Percentiles rank a stretch among this genome's conserved stretches.
phyloP scores from a whole-genome alignment of 2,329 filamentous ascomycete species.

The Alternaria dauci region DNA sequence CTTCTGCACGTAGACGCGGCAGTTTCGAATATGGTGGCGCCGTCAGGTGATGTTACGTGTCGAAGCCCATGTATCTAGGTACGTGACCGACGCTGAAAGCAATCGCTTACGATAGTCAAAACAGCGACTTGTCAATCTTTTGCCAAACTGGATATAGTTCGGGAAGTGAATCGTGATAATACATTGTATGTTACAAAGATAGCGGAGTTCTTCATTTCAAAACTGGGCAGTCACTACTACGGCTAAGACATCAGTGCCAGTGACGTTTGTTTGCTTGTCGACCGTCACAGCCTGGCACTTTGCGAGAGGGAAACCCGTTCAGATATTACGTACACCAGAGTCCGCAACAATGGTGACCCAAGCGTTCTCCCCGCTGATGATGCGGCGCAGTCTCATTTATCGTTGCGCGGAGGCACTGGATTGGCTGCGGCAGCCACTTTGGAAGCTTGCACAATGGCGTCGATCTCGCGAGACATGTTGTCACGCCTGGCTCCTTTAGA shows the following conservation, averaged over 20 bases:
- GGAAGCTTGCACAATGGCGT: conserved; percentile 1
- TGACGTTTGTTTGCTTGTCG: neutral
- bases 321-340: neutral
- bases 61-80: neutral
- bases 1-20: neutral
- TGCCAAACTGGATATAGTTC: neutral
- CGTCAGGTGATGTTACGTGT: neutral
- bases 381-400: neutral
- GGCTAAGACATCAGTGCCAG: neutral
- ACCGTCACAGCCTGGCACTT: neutral
- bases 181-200: neutral
- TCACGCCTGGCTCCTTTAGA: neutral
- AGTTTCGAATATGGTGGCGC: neutral
- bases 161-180: neutral
- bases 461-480: conserved; percentile 9
- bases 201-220: too few relatives aligned
- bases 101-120: neutral
- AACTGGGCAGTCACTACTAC: too few relatives aligned
- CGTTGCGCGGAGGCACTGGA: neutral
- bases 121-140: neutral
- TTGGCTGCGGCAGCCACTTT: neutral
- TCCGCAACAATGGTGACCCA: neutral
- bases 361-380: too few relatives aligned
- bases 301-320: neutral
- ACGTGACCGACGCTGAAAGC: neutral